phyloP scores from a whole-genome alignment of 768 basidiomycete genomes.

The Tricholoma terreum region DNA sequence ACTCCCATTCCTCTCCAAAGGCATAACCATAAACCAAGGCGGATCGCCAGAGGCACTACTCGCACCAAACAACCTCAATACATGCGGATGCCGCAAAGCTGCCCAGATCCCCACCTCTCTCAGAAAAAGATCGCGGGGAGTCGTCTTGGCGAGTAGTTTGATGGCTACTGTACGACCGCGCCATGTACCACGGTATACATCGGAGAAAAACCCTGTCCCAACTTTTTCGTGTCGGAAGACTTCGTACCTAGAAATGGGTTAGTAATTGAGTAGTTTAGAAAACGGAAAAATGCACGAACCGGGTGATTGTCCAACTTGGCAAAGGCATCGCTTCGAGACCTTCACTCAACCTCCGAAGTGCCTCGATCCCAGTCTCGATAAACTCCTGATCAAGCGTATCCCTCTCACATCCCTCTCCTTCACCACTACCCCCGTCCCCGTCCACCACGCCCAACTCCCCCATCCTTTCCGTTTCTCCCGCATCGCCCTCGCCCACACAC shows the following conservation, averaged over 20 bases:
- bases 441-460: neutral
- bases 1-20: constrained; percentile 65
- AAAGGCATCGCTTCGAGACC: constrained; percentile 36
- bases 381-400: constrained; percentile 68
- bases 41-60: constrained; percentile 66
- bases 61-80: constrained; percentile 75
- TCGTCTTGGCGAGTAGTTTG: constrained; percentile 64
- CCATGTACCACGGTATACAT: constrained; percentile 77
- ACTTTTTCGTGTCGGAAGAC: constrained; percentile 68
- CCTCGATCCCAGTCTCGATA: constrained; percentile 70
- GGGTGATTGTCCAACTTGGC: constrained; percentile 78
- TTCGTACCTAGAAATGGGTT: constrained; percentile 51
- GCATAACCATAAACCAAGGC: constrained; percentile 79
- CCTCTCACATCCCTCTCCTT: constrained; percentile 3
- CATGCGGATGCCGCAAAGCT: constrained; percentile 61
- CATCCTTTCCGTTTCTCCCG: constrained; percentile 21
- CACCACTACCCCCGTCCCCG: neutral
- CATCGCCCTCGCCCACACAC: neutral
- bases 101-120: constrained; percentile 75
- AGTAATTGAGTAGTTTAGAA: neutral
- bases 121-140: constrained; percentile 62
- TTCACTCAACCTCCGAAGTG: constrained; percentile 58
- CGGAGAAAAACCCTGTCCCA: constrained; percentile 72
- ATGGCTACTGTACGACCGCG: constrained; percentile 61
- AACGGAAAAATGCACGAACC: constrained; percentile 28